These are phyloP conservation scores for Simplicillium aogashimaense DNA, from an alignment of 2,329 filamentous ascomycete genomes.

Conservation along the genomic window DNA sequence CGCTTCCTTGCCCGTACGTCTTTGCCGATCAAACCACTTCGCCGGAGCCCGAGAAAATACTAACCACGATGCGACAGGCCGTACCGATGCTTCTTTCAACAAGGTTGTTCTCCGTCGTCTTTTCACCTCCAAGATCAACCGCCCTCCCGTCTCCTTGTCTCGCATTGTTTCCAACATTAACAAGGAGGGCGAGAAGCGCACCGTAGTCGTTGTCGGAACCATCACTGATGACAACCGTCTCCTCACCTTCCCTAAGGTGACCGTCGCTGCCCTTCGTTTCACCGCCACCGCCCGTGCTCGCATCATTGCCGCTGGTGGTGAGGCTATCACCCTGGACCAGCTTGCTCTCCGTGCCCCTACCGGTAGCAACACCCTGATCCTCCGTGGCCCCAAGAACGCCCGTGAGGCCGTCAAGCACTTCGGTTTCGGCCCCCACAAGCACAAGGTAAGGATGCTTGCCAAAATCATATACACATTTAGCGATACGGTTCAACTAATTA, in stretches of 20 bases:
- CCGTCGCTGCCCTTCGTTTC: constrained; percentile 90
- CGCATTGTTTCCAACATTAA: constrained; percentile 67
- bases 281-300: constrained; percentile 91
- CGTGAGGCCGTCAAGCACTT: constrained; percentile 99
- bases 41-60: neutral
- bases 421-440: constrained; percentile 91
- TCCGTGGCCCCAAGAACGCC: constrained; percentile 96
- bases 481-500: constrained; percentile 19
- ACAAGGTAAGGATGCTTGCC: constrained; percentile 62
- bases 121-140: constrained; percentile 98
- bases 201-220: constrained; percentile 86
- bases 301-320: constrained; percentile 87
- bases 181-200: constrained; percentile 66
- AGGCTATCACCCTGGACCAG: constrained; percentile 93
- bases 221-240: constrained; percentile 98
- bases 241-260: constrained; percentile 81
- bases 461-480: neutral
- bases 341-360: constrained; percentile 91
- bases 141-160: constrained; percentile 87
- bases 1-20: constrained; percentile 89
- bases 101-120: constrained; percentile 95
- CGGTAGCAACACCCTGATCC: constrained; percentile 91
- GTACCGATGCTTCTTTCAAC: constrained; percentile 97
- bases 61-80: constrained; percentile 43
- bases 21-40: neutral